Base-by-base conservation (phyloP, 495 filamentous ascomycete genomes). In the Talaromyces borbonicus region DNA sequence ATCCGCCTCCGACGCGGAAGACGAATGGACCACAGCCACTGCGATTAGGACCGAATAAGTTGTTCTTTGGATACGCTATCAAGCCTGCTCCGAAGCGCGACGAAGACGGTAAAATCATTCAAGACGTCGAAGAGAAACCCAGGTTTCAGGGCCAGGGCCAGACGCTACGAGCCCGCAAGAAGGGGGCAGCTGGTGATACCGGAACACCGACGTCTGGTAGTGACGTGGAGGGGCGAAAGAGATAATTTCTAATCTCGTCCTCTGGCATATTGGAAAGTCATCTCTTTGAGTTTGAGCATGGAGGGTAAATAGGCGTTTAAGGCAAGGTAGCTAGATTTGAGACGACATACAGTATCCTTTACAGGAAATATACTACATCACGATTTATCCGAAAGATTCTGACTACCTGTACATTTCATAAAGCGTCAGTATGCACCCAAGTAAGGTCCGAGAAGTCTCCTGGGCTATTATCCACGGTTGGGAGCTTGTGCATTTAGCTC, bases 41-140 rank as follows among this genome's bases (percentile, higher is more conserved):
- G 7, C 77, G 92, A 16, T 64, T 98, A 41, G 79, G 87, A 2
- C 84, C 82, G 0, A 90, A 90, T 47, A 90, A 95, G 57, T 69
- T 98, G 5, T 98, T 98, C 68, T 92, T 98, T 52, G 92, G 92
- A 8, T 98, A 97, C 55, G 80, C 92, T 49, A 74, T 95, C 59
- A 90, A 83, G 56, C 89, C 89, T 0, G 74, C 90, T 15, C 87
- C 84, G 69, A 86, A 86, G 32, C 81, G 81, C 16, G 85, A 80
- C 22, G 85, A 87, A 47, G 76, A 82, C 43, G 82, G 78, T 16
- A 68, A 72, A 44, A 71, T 55, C 7, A 51, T 66, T 23, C 75
- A 77, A 23, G 78, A 80, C 35, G 69, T 75, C 22, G 63, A 64
- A 37, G 61, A 65, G 38, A 82, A 83, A 55, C 83, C 81, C 8